Base-by-base conservation (phyloP, 2,329 filamentous ascomycete species). In the Mollisia scopiformis region DNA sequence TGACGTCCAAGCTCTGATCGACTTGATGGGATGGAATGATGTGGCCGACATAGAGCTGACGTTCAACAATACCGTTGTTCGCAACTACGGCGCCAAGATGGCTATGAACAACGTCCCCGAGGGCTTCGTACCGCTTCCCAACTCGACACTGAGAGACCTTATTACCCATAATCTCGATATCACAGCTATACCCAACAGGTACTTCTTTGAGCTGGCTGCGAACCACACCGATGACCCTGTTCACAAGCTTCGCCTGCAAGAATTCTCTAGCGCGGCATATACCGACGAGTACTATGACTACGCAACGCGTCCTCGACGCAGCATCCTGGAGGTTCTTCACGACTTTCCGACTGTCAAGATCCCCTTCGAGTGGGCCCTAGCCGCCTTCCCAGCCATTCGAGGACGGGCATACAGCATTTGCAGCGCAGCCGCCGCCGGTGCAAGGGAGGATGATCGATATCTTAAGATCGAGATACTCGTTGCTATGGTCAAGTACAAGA, bases 261-360 rank as follows among this genome's bases (percentile, higher is more conserved):
- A 99, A 72, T 95, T 99, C 69, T 88, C 88, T 1, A 85, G 90
- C 69, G 87, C 92, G 0, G 84, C 90, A 49, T 91, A 89, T 69
- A 86, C 94, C 6, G 93, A 98, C 68, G 95, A 99, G 69, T 88
- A 97, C 58, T 98, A 92, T 78, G 94, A 99, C 76, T 99, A 99
- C 73, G 95, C 95, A 1, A 93, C 93, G 0, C 88, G 95, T 8
- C 91, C 94, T 0, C 88, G 93, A 33, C 88, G 95, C 33, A 96
- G 91, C 61, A 97, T 98, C 59, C 80, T 99, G 6, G 95, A 99
- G 76, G 89, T 97, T 3, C 83, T 99, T 28, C 88, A 94, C 59
- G 95, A 99, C 69, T 99, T 99, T 69, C 84, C 90, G 43, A 89
- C 86, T 0, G 89, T 98, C 57, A 88, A 88, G 63, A 86, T 99